Conservation (phyloP, 306 rosid species). For the Corylus avellana region DNA sequence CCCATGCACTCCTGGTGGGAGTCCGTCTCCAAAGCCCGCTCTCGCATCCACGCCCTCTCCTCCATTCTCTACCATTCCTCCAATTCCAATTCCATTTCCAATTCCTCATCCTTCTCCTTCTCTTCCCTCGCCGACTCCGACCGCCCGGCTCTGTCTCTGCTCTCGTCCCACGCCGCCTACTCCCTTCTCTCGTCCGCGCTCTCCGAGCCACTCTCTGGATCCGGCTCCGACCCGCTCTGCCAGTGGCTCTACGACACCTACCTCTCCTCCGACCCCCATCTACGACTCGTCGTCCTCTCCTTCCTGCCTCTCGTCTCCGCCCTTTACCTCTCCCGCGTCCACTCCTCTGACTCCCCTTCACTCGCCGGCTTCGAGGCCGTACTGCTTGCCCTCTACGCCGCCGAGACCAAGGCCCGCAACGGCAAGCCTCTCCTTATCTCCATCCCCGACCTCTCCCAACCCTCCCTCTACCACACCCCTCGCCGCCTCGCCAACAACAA, state of each 20-base stretch:
- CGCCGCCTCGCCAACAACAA: neutral
- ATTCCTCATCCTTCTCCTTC: constrained; percentile 42
- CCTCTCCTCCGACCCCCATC: constrained; percentile 83
- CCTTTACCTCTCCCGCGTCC: constrained; percentile 78
- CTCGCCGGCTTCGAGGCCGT: constrained; percentile 96
- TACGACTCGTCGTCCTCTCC: constrained; percentile 86
- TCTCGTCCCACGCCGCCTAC: constrained; percentile 72
- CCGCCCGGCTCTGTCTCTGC: constrained; percentile 94
- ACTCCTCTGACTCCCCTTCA: constrained; percentile 60
- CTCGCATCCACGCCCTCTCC: constrained; percentile 82
- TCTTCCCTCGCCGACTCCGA: constrained; percentile 88
- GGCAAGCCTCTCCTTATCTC: constrained; percentile 81
- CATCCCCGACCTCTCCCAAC: constrained; percentile 85
- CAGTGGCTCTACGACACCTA: constrained; percentile 97
- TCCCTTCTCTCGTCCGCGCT: constrained; percentile 54
- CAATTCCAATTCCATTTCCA: constrained; percentile 15
- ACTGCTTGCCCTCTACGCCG: constrained; percentile 78
- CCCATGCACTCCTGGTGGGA: constrained; percentile 99
- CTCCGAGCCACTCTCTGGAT: constrained; percentile 52
- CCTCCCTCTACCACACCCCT: constrained; percentile 83
- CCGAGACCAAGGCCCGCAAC: constrained; percentile 73
- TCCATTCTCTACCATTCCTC: constrained; percentile 39
- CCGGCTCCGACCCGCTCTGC: constrained; percentile 88
- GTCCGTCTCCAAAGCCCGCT: constrained; percentile 86
- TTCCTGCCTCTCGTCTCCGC: constrained; percentile 82